Evolutionary conservation across 805 yeast species (phyloP).

Genomic region (Hanseniaspora jakobsenii): DNA sequence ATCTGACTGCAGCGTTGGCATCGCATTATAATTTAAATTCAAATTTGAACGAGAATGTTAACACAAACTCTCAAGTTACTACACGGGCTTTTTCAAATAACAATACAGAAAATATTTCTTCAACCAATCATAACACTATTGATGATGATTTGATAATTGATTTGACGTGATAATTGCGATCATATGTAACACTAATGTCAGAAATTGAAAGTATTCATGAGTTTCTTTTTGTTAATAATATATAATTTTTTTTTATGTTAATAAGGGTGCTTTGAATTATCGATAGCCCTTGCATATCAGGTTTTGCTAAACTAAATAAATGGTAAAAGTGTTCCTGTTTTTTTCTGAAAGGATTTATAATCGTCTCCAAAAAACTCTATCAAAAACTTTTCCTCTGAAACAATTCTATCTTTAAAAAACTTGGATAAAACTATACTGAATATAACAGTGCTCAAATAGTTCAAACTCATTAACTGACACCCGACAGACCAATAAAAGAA

Average conservation of each 20-base stretch:
- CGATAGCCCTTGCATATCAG: too few relatives aligned
- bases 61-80: neutral
- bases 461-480: constrained; percentile 57
- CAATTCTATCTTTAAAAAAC: constrained; percentile 60
- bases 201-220: too few relatives aligned
- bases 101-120: too few relatives aligned
- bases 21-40: neutral
- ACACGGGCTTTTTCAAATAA: neutral
- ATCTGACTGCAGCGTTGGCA: constrained; percentile 10
- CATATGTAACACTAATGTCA: too few relatives aligned
- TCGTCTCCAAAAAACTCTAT: constrained; percentile 58
- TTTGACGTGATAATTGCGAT: too few relatives aligned
- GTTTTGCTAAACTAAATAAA: too few relatives aligned
- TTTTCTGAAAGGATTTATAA: constrained; percentile 42
- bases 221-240: too few relatives aligned
- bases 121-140: too few relatives aligned
- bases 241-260: too few relatives aligned
- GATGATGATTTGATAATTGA: too few relatives aligned
- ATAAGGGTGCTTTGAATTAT: too few relatives aligned
- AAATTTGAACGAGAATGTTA: neutral
- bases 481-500: constrained; percentile 92
- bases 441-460: constrained; percentile 44
- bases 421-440: constrained; percentile 50
- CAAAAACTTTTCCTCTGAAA: constrained; percentile 56
- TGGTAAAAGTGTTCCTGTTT: too few relatives aligned